A percentile compares a stretch with the other conserved stretches of the same genome.
Conservation (phyloP, 1,284 basidiomycete genomes). For the Fereydounia khargensis region DNA sequence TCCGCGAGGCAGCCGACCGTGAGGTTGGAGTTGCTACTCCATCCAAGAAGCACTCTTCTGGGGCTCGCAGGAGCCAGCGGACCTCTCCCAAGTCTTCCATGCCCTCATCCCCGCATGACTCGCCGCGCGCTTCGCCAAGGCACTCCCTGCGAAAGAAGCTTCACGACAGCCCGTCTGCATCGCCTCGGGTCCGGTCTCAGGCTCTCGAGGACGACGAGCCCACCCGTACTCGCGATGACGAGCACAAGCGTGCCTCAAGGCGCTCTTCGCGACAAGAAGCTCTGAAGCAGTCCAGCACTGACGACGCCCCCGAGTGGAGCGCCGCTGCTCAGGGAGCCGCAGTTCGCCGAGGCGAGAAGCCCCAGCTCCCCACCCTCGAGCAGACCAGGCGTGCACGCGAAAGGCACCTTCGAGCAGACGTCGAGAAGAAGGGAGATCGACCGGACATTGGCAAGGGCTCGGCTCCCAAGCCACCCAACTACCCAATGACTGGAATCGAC, state of each 20-base stretch:
- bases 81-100: background rate
- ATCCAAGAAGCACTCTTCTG: background rate
- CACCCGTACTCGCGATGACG: background rate
- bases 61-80: background rate
- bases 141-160: background rate
- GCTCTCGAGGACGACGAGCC: too few relatives aligned
- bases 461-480: slow-evolving; percentile 32
- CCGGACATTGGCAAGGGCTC: slow-evolving; percentile 31
- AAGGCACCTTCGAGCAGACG: slow-evolving; percentile 19
- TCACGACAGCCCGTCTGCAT: background rate
- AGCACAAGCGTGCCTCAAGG: slow-evolving; percentile 9
- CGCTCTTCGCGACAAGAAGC: slow-evolving; percentile 1
- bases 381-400: slow-evolving; percentile 16
- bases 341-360: slow-evolving; percentile 12
- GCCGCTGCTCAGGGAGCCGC: slow-evolving; percentile 34
- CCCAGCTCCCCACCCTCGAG: slow-evolving; percentile 7
- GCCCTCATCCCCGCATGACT: background rate
- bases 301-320: too few relatives aligned
- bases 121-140: background rate
- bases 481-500: slow-evolving; percentile 52
- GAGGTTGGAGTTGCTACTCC: slow-evolving; percentile 4
- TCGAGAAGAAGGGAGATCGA: slow-evolving; percentile 8
- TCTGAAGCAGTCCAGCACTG: too few relatives aligned
- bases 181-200: too few relatives aligned
- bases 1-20: slow-evolving; percentile 24